phyloP scores from a whole-genome alignment of 164 flowering plant genomes.

The Liquidambar formosana region DNA sequence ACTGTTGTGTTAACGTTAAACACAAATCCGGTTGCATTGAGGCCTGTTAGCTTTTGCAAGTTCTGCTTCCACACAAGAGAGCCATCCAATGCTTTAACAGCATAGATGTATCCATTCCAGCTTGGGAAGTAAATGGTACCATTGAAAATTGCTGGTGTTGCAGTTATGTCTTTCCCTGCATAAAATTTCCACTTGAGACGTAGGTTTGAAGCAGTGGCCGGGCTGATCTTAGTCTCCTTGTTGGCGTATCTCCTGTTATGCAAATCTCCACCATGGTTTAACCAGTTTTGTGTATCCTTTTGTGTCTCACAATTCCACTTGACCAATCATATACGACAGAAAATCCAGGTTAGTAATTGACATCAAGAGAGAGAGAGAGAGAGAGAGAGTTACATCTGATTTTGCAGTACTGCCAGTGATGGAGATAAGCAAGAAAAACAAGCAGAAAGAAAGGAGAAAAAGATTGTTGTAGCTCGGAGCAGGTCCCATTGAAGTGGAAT shows the following conservation, averaged over 20 bases:
- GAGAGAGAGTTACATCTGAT: too few species aligned
- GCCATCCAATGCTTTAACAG: constrained; percentile 40
- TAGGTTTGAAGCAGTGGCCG: constrained; percentile 20
- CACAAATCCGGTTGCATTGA: constrained; percentile 18
- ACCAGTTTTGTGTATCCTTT: constrained; percentile 22
- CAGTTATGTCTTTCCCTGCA: constrained; percentile 48
- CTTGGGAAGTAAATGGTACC: constrained; percentile 43
- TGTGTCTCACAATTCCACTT: too few species aligned
- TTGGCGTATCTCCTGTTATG: constrained; percentile 34
- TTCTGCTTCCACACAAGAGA: constrained; percentile 42
- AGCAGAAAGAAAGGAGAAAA: too few species aligned
- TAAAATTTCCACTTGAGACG: constrained; percentile 41
- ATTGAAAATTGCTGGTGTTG: constrained; percentile 47
- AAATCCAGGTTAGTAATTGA: too few species aligned
- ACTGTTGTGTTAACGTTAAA: constrained; percentile 26
- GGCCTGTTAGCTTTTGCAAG: constrained; percentile 34
- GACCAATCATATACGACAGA: too few species aligned
- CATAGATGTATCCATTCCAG: constrained; percentile 54
- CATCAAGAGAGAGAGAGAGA: too few species aligned
- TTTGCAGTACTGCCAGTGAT: too few species aligned
- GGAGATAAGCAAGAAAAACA: too few species aligned
- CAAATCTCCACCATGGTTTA: constrained; percentile 47
- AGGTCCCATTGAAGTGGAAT: too few species aligned
- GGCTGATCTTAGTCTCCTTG: constrained; percentile 29
- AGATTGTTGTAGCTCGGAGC: too few species aligned